These are phyloP conservation scores for Pseudogymnoascus sp. DNA, from an alignment of 2,329 filamentous ascomycete genomes.

Conservation along the genomic window DNA sequence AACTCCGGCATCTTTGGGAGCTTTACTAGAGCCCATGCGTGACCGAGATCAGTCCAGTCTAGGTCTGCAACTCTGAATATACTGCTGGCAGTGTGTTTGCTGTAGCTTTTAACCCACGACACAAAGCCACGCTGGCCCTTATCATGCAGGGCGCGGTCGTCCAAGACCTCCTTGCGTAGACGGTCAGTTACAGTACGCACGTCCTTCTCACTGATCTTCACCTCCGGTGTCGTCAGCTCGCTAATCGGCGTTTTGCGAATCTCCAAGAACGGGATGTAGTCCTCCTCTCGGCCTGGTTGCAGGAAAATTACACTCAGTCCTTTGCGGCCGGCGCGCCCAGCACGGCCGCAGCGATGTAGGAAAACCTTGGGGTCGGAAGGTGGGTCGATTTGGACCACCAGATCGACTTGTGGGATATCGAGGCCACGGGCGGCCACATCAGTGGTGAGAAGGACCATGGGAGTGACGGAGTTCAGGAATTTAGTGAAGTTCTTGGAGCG, in stretches of 20 bases:
- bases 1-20: constrained; percentile 93
- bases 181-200: constrained; percentile 46
- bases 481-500: constrained; percentile 78
- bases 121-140: constrained; percentile 89
- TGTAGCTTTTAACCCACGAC: constrained; percentile 85
- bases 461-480: constrained; percentile 66
- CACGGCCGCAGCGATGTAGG: constrained; percentile 84
- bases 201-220: constrained; percentile 53
- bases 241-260: constrained; percentile 79
- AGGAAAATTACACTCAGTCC: constrained; percentile 82
- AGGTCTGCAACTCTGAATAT: constrained; percentile 80
- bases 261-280: constrained; percentile 79
- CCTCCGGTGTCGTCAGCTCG: constrained; percentile 47
- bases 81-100: constrained; percentile 79
- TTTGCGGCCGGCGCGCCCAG: constrained; percentile 78
- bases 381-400: constrained; percentile 82
- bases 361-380: constrained; percentile 88
- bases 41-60: constrained; percentile 74
- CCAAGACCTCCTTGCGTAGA: constrained; percentile 50
- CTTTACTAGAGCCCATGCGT: constrained; percentile 76
- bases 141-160: constrained; percentile 56
- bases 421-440: constrained; percentile 85
- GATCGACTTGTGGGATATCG: constrained; percentile 84
- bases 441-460: constrained; percentile 80
- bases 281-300: constrained; percentile 76